Conservation (phyloP, 2,329 filamentous ascomycete genomes). For the Alternaria sp. region DNA sequence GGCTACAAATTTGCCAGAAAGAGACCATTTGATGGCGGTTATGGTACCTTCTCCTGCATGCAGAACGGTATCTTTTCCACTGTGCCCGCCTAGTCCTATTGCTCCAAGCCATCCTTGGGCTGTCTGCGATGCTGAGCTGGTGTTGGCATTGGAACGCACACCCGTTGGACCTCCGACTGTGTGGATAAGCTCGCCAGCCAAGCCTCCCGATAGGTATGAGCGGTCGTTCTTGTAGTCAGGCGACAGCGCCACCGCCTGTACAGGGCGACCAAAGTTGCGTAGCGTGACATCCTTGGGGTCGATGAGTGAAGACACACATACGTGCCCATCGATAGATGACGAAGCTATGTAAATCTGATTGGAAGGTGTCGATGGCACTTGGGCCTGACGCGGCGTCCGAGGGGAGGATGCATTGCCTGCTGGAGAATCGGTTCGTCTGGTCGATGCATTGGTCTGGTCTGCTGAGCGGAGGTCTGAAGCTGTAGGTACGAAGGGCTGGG, state of each 20-base stretch:
- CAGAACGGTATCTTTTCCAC: slow-evolving; percentile 82
- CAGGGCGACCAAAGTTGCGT: slow-evolving; percentile 90
- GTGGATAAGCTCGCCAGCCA: slow-evolving; percentile 84
- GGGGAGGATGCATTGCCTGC: slow-evolving; percentile 54
- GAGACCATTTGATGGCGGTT: slow-evolving; percentile 90
- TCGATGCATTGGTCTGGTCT: slow-evolving; percentile 49
- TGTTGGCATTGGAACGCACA: slow-evolving; percentile 82
- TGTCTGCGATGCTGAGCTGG: slow-evolving; percentile 80
- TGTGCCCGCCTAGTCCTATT: slow-evolving; percentile 79
- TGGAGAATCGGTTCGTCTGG: slow-evolving; percentile 40
- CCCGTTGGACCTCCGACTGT: slow-evolving; percentile 82
- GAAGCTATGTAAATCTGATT: slow-evolving; percentile 95
- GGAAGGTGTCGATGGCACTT: slow-evolving; percentile 75
- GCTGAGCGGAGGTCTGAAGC: slow-evolving; percentile 26
- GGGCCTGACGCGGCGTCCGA: slow-evolving; percentile 61
- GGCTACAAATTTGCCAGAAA: slow-evolving; percentile 88
- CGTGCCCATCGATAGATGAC: slow-evolving; percentile 93
- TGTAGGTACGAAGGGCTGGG: slow-evolving; percentile 50
- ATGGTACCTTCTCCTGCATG: slow-evolving; percentile 94
- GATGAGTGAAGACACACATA: slow-evolving; percentile 86
- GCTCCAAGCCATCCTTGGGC: slow-evolving; percentile 91
- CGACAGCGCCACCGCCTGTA: slow-evolving; percentile 91
- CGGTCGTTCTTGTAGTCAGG: slow-evolving; percentile 91
- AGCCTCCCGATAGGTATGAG: slow-evolving; percentile 87
- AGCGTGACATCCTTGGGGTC: slow-evolving; percentile 90